Evolutionary conservation across 2,329 filamentous ascomycete genomes (phyloP), one percentile per base, ranked within the genome.

Genomic region (Tolypocladium cylindrosporum): DNA sequence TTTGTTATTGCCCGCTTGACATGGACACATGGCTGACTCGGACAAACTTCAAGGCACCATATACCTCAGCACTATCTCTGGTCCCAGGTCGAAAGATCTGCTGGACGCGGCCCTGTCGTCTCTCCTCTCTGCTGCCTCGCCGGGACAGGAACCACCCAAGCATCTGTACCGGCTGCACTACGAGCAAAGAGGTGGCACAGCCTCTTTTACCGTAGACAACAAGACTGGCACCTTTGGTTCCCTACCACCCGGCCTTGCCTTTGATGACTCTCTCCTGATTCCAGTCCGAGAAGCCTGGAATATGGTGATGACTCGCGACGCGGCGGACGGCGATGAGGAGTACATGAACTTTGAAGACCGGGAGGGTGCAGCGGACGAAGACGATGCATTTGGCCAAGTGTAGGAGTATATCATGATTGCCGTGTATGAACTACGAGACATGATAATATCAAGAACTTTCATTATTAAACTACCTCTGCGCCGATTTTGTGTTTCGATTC

Each of bases 311-410:
- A 82, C 79, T 11, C 73, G 75, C 1, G 77, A 79, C 5, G 74
- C 70, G 1, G 75, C 75, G 21, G 75, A 76, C 21, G 74, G 75
- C 7, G 64, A 37, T 5, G 31, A 62, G 11, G 72, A 81, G 51
- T 97, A 94, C 66, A 86, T 97, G 82, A 77, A 81, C 24, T 96
- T 96, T 69, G 82, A 87, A 54, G 89, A 94, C 60, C 81, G 90
- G 31, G 86, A 91, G 67, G 80, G 78, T 16, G 75, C 75, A 36
- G 76, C 73, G 59, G 81, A 81, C 39, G 84, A 89, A 57, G 80
- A 84, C 42, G 79, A 83, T 57, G 70, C 76, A 54, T 81, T 80
- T 61, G 58, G 37, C 41, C 75, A 61, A 67, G 66, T 59, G 57
- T 40, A 24, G 31, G 14, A 11, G 31, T 27, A 14, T 27, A 48